Percentiles rank a stretch among this genome's conserved stretches.
phyloP scores from a whole-genome alignment of 371 early-diverging fungal species.

The Mucor velutinosus region DNA sequence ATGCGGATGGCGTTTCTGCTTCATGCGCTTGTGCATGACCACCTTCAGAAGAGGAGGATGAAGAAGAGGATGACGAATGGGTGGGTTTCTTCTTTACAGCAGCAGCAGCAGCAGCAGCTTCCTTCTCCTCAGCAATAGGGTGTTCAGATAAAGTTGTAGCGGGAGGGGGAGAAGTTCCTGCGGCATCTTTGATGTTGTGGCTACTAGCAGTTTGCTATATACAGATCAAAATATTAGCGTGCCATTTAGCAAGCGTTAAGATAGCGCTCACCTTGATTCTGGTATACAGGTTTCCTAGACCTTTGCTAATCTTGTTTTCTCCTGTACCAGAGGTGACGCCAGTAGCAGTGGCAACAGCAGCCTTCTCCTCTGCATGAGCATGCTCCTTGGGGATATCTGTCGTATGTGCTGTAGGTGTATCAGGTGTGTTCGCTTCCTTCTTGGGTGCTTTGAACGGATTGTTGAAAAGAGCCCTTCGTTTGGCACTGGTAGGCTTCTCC shows the following conservation, averaged over 20 bases:
- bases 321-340: neutral
- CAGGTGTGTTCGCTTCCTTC: neutral
- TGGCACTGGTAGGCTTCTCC: conserved; percentile 3
- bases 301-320: conserved; percentile 13
- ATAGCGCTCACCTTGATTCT: neutral
- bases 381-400: neutral
- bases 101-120: neutral
- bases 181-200: conserved; percentile 7
- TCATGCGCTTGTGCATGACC: conserved; percentile 11
- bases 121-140: neutral
- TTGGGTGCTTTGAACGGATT: neutral
- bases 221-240: neutral
- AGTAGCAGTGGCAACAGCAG: neutral
- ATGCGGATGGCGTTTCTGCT: conserved; percentile 17
- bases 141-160: neutral
- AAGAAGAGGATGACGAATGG: neutral
- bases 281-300: conserved; percentile 14
- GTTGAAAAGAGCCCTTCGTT: conserved; percentile 1
- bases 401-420: neutral
- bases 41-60: neutral
- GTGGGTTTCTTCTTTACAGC: neutral
- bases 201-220: conserved; percentile 10
- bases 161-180: conserved; percentile 5
- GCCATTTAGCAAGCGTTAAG: neutral
- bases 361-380: neutral